Conservation (phyloP, 495 filamentous ascomycete species). For the Polyplosphaeria fusca region DNA sequence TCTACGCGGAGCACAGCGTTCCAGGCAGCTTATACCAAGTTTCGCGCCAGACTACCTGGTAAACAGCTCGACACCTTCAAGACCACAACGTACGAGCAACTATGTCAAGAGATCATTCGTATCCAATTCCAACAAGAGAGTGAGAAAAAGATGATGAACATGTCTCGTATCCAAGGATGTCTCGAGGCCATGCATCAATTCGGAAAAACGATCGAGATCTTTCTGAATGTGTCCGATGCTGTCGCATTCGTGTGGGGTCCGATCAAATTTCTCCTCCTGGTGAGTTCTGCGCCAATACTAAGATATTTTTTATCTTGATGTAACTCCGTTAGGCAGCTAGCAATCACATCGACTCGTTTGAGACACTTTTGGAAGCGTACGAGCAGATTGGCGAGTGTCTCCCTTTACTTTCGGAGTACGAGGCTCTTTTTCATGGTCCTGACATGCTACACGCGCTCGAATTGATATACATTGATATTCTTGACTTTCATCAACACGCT, state of each 20-base stretch:
- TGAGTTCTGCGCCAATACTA: neutral
- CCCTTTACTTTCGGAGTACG: conserved; percentile 4
- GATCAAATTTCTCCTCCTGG: conserved; percentile 5
- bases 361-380: conserved; percentile 6
- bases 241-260: conserved; percentile 16
- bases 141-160: neutral
- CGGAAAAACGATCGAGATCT: neutral
- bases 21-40: conserved; percentile 9
- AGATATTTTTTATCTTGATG: no score
- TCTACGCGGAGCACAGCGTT: no score
- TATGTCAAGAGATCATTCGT: neutral
- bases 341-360: conserved; percentile 10
- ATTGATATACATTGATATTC: conserved; percentile 9
- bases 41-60: conserved; percentile 12
- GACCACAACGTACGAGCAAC: neutral
- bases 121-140: neutral
- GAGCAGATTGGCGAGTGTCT: conserved; percentile 13
- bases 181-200: conserved; percentile 9
- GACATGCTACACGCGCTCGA: neutral
- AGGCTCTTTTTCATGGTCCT: conserved; percentile 1
- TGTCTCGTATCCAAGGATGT: conserved; percentile 2
- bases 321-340: neutral
- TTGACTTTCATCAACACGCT: conserved; percentile 1
- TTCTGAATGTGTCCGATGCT: neutral
- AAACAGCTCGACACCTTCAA: conserved; percentile 19